Conservation (phyloP, 768 basidiomycete species). For the Thelephora ganbajun region DNA sequence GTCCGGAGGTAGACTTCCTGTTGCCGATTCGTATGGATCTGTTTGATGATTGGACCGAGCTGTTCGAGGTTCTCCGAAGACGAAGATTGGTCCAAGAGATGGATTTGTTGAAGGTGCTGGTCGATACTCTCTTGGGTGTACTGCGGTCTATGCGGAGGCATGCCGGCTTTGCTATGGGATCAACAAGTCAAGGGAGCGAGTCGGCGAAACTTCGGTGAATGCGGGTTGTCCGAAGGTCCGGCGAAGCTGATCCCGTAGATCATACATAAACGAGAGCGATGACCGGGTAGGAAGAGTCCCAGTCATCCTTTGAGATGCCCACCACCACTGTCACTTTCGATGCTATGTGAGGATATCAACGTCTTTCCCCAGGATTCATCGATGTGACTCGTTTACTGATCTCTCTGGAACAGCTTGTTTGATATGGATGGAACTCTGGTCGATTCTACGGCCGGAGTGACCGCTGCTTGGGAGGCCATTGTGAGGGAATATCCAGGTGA, state of each 20-base stretch:
- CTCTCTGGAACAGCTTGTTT: constrained; percentile 36
- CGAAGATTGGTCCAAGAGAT: constrained; percentile 75
- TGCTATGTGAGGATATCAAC: constrained; percentile 22
- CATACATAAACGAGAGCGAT: not conserved
- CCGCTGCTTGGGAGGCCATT: constrained; percentile 76
- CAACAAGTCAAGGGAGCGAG: constrained; percentile 2
- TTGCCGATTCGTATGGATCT: constrained; percentile 76
- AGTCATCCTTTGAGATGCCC: constrained; percentile 13
- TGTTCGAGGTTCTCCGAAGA: constrained; percentile 92
- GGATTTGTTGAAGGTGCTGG: constrained; percentile 84
- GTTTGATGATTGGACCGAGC: constrained; percentile 88
- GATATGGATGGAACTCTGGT: constrained; percentile 79
- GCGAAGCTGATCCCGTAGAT: no score
- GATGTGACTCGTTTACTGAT: not conserved
- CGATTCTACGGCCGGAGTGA: constrained; percentile 73
- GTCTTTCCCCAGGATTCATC: not conserved
- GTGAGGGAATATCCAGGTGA: constrained; percentile 52
- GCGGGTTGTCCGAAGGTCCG: not conserved
- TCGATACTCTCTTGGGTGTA: constrained; percentile 80
- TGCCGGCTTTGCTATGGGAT: constrained; percentile 62
- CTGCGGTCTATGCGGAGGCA: constrained; percentile 19
- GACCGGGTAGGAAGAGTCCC: not conserved
- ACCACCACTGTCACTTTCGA: constrained; percentile 22
- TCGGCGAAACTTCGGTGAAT: not conserved
- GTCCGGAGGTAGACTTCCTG: constrained; percentile 84